These are phyloP conservation scores for Agarophyton chilense DNA, from an alignment of 23 red algal species.

Conservation along the genomic window DNA sequence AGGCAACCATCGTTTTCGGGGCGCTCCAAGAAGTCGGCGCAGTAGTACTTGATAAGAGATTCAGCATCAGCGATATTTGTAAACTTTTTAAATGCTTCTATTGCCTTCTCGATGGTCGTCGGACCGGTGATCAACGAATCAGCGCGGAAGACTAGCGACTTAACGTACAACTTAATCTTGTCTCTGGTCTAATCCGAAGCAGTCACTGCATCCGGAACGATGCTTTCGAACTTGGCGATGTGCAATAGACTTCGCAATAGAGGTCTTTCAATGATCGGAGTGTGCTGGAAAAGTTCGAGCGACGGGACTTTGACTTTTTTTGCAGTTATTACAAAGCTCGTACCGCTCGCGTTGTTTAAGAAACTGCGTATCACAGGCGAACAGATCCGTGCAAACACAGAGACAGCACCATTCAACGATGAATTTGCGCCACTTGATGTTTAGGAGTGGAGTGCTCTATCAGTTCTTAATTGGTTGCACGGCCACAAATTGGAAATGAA, in stretches of 20 bases:
- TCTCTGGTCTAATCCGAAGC: not conserved
- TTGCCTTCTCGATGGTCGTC: not conserved
- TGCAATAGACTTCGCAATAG: not conserved
- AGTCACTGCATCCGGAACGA: not conserved
- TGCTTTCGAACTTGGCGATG: not conserved
- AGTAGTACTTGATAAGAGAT: not conserved
- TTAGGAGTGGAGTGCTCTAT: too few relatives aligned
- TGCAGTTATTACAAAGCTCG: not conserved
- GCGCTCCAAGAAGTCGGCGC: constrained; percentile 44
- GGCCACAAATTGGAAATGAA: too few relatives aligned
- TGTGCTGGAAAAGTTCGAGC: not conserved
- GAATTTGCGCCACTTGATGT: too few relatives aligned
- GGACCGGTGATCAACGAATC: not conserved
- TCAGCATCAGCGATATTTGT: constrained; percentile 31
- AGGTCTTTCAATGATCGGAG: not conserved
- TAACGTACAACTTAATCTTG: not conserved
- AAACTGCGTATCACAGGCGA: not conserved
- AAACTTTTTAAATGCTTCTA: not conserved
- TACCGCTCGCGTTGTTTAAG: constrained; percentile 22
- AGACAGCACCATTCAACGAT: too few relatives aligned
- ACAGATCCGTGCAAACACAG: too few relatives aligned
- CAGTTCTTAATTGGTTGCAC: too few relatives aligned
- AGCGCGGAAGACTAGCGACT: not conserved
- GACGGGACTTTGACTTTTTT: not conserved
- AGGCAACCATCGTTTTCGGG: constrained; percentile 18